Percentiles rank a stretch among this genome's conserved stretches.
phyloP scores from a whole-genome alignment of 2,329 filamentous ascomycete species.

The Zarea fungicola region DNA sequence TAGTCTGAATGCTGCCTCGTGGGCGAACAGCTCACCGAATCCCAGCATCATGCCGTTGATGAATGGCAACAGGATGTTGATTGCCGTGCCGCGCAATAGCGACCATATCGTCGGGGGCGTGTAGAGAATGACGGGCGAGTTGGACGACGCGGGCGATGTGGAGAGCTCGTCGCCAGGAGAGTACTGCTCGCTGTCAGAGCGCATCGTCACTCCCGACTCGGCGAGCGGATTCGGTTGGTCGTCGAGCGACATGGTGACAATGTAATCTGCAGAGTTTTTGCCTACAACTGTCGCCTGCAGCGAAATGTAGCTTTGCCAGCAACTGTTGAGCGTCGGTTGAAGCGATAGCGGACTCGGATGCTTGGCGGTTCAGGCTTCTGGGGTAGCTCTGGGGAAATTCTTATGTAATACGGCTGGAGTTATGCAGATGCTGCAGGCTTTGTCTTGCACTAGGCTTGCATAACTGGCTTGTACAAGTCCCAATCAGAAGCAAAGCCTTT shows the following conservation, averaged over 20 bases:
- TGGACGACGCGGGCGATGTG: constrained; percentile 52
- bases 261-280: no score
- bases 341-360: no score
- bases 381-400: no score
- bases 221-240: constrained; percentile 50
- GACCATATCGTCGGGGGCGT: constrained; percentile 83
- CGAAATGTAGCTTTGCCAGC: no score
- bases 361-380: no score
- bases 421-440: no score
- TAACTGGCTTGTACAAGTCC: no score
- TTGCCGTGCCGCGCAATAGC: constrained; percentile 79
- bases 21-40: constrained; percentile 93
- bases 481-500: no score
- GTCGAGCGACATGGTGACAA: constrained; percentile 14
- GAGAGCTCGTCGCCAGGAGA: constrained; percentile 59
- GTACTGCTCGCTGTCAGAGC: constrained; percentile 80
- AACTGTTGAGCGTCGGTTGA: not conserved
- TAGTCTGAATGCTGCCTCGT: constrained; percentile 87
- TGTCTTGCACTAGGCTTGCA: no score
- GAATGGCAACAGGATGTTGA: constrained; percentile 93
- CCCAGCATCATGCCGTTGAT: constrained; percentile 98
- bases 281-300: no score
- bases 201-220: constrained; percentile 71
- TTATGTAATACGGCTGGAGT: no score
- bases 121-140: constrained; percentile 75